Base-by-base conservation (phyloP, 1,139 yeast species). In the Scheffersomyces quercinus region DNA sequence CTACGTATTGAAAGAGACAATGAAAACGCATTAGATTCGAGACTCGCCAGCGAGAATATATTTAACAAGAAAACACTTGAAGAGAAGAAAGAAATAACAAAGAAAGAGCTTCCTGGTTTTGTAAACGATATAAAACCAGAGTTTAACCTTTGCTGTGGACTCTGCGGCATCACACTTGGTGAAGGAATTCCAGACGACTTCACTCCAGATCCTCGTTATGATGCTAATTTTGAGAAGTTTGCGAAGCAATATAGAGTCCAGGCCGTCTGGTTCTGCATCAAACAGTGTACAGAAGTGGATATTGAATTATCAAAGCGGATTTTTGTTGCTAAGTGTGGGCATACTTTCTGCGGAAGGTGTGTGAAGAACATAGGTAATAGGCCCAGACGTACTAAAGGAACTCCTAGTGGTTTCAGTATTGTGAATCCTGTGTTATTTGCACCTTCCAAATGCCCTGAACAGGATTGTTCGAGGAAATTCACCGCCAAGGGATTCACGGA, bases 311-410 rank as follows among this genome's bases (percentile, higher is more conserved):
- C 93, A 1, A 82, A 76, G 55, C 73, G 93, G 47, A 79, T 86
- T 4, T 89, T 85, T 58, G 75, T 79, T 28, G 77, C 91, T 0
- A 69, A 67, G 48, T 90, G 97, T 68, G 97, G 97, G 0, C 97
- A 90, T 66, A 77, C 84, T 1, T 90, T 80, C 59, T 90, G 97
- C 63, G 97, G 96, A 2, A 66, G 93, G 41, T 90, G 97, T 66
- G 87, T 85, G 14, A 79, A 78, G 53, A 75, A 76, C 50, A 81
- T 84, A 14, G 77, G 75, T 3, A 72, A 67, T 44, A 58, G 77
- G 43, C 70, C 74, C 1, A 50, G 60, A 34, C 47, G 56, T 36
- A 49, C 49, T 3, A 43, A 46, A 24, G 36, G 37, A 9, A 41
- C 45, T 3, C 45, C 44, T 2, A 36, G 39, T 20, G 49, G 49